phyloP scores from a whole-genome alignment of 768 basidiomycete genomes.

The Hebeloma cylindrosporum region DNA sequence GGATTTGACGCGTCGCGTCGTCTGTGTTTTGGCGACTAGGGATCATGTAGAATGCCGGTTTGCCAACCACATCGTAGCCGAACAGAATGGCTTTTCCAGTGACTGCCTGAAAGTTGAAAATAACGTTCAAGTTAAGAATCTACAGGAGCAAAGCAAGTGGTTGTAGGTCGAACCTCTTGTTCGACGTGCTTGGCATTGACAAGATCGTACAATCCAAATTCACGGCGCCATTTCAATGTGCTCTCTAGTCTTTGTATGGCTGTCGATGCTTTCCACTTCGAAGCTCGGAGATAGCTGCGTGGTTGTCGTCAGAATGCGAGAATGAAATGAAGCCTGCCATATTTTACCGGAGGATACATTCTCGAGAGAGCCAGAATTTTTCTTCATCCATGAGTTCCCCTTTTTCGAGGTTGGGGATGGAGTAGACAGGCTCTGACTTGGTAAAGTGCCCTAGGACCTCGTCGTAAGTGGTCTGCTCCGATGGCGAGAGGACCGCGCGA shows the following conservation, averaged over 20 bases:
- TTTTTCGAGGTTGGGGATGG: conserved; percentile 46
- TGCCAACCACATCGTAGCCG: conserved; percentile 66
- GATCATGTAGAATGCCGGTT: conserved; percentile 71
- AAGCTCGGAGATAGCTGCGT: conserved; percentile 71
- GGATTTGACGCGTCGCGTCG: conserved; percentile 64
- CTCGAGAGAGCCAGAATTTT: conserved; percentile 78
- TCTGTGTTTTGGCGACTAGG: conserved; percentile 77
- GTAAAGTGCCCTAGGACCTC: conserved; percentile 62
- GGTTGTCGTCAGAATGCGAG: background rate
- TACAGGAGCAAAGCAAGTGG: conserved; percentile 1
- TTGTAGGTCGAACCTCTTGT: conserved; percentile 70
- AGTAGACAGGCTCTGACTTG: conserved; percentile 41
- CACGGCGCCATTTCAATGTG: conserved; percentile 78
- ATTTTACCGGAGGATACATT: conserved; percentile 65
- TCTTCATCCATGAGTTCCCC: conserved; percentile 60
- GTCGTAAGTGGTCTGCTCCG: conserved; percentile 50
- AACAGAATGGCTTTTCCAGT: conserved; percentile 83
- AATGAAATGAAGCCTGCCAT: background rate
- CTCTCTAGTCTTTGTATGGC: conserved; percentile 67
- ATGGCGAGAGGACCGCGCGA: conserved; percentile 38
- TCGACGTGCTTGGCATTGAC: conserved; percentile 65
- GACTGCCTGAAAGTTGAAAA: conserved; percentile 46
- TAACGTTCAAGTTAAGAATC: background rate
- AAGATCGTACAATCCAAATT: conserved; percentile 68
- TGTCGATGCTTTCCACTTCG: conserved; percentile 64